Base-by-base conservation (phyloP, 1,284 basidiomycete species). In the Porodaedalea pini region DNA sequence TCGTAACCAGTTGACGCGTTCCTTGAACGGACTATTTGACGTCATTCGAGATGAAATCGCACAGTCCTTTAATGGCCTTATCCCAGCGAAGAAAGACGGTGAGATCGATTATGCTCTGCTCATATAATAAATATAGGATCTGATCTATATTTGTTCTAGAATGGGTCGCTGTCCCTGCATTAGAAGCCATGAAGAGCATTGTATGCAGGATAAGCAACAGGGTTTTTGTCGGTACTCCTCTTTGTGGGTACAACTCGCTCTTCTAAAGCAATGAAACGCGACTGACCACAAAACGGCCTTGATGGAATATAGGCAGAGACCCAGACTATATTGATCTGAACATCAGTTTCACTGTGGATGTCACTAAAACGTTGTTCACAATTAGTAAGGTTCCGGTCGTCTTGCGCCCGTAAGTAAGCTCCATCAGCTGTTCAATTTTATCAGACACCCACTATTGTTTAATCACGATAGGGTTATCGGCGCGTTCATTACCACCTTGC, bases 131-230 rank as follows among this genome's bases (percentile, higher is more conserved):
- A 32, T 43, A n/a, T 45, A 36, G 29, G 43, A 31, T 17, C 31
- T 34, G 27, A 17, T 36, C 50, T 54, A 56, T 5, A 21, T 15
- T n/a, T 23, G 15, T 10, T 47, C 21, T 23, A 74, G 73, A 69
- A 25, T 78, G 78, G 77, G 64, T 66, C 2, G 64, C 63, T 8
- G 51, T 76, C 13, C 68, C 64, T 2, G 69, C 69, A 1, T 62
- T 70, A 34, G 52, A 67, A 5, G 71, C 70, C 0, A 61, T 76
- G 11, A 70, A 71, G 66, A 65, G 71, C 23, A 69, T 80, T 29
- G 70, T 80, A 1, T 70, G 68, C 54, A 67, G 77, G 10, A 67
- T 67, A 13, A 69, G 67, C 52, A 76, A 77, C 57, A 67, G 77
- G 6, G 64, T 77, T 8, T 72, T 76, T 45, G 71, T 76, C 10